phyloP scores from a whole-genome alignment of 345 rosid species.

The Citrus sp. region DNA sequence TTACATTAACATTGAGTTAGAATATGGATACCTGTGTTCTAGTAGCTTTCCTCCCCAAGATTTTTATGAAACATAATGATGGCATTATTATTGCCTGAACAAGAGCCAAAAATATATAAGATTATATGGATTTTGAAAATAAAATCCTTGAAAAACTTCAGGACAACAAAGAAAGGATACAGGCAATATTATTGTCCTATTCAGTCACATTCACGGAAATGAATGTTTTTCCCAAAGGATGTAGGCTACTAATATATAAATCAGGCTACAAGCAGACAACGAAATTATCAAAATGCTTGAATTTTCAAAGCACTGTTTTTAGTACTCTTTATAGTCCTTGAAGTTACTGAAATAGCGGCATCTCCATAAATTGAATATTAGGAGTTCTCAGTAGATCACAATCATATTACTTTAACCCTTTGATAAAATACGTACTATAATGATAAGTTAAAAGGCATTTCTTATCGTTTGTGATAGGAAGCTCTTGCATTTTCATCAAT shows the following conservation, averaged over 20 bases:
- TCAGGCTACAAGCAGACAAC: background rate
- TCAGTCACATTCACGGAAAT: background rate
- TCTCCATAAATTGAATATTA: too few species aligned
- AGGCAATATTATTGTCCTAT: background rate
- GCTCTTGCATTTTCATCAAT: too few species aligned
- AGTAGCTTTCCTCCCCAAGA: constrained; percentile 68
- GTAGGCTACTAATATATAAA: background rate
- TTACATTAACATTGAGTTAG: background rate
- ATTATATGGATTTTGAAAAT: background rate
- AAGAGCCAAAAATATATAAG: background rate
- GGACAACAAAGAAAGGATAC: background rate
- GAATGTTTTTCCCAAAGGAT: background rate
- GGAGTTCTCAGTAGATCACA: too few species aligned
- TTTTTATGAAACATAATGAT: constrained; percentile 70
- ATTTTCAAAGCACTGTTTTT: background rate
- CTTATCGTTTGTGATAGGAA: too few species aligned
- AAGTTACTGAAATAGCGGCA: too few species aligned
- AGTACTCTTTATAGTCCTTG: background rate
- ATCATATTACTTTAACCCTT: too few species aligned
- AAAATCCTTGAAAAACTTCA: background rate
- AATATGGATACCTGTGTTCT: constrained; percentile 48
- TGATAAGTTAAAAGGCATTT: too few species aligned
- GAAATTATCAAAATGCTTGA: background rate
- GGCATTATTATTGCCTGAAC: constrained; percentile 78
- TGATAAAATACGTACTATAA: too few species aligned